A percentile compares a stretch with the other conserved stretches of the same genome.
These are phyloP conservation scores for Citrullus amarus DNA, from an alignment of 306 rosid species.

Conservation along the genomic window DNA sequence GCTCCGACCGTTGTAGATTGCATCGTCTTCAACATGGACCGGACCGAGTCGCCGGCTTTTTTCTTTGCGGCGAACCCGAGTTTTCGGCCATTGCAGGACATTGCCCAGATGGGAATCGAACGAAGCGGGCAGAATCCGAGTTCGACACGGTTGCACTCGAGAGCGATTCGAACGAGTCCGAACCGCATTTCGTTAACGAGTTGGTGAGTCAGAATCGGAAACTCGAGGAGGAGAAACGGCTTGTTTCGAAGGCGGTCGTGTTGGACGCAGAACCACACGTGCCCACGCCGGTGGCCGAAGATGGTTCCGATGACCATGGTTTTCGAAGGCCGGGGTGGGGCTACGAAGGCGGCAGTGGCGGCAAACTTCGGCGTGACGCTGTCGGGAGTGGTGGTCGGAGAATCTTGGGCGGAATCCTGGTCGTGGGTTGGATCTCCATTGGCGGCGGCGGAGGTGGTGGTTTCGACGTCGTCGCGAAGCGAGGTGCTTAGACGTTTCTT, in stretches of 20 bases:
- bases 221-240: constrained; percentile 68
- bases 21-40: constrained; percentile 55
- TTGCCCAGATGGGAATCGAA: constrained; percentile 56
- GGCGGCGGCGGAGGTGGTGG: not conserved
- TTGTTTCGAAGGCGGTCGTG: constrained; percentile 46
- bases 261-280: constrained; percentile 78
- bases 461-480: constrained; percentile 24
- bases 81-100: constrained; percentile 58
- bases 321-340: constrained; percentile 48
- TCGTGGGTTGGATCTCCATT: not conserved
- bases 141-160: constrained; percentile 39
- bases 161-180: constrained; percentile 76
- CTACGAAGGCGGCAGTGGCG: not conserved
- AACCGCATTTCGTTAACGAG: constrained; percentile 75
- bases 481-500: constrained; percentile 71
- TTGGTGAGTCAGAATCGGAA: constrained; percentile 53
- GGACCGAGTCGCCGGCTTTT: constrained; percentile 34
- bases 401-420: constrained; percentile 35
- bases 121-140: constrained; percentile 42
- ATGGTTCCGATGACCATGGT: constrained; percentile 80
- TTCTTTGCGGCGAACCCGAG: constrained; percentile 55
- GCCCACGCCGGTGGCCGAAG: constrained; percentile 78
- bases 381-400: constrained; percentile 21
- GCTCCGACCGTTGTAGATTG: constrained; percentile 78
- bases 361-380: not conserved